phyloP scores from a whole-genome alignment of 768 basidiomycete species.

The Stropharia rugosoannulata region DNA sequence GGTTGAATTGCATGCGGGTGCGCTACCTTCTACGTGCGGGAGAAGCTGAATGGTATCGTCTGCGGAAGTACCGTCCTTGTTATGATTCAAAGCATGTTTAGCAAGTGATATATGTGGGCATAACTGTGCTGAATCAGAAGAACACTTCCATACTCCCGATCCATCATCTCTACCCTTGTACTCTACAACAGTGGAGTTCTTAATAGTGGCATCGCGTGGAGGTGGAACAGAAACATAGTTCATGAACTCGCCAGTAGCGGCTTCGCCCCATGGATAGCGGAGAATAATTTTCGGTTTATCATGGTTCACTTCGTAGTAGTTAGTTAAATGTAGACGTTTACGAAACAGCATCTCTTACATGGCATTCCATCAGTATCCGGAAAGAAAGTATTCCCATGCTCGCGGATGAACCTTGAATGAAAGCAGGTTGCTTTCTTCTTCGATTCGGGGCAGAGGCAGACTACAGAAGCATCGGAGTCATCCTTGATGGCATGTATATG shows the following conservation, averaged over 20 bases:
- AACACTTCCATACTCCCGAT: slow-evolving; percentile 11
- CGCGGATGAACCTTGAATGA: neutral
- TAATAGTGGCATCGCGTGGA: neutral
- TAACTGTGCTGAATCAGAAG: neutral
- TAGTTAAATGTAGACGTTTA: neutral
- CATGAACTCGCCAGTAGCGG: neutral
- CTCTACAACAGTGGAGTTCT: slow-evolving; percentile 10
- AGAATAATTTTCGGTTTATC: no score
- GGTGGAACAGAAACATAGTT: slow-evolving; percentile 11
- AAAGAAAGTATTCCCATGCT: neutral
- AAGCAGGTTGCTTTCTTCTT: neutral
- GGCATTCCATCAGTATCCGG: neutral
- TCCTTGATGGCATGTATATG: no score
- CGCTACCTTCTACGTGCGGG: no score
- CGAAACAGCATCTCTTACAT: neutral
- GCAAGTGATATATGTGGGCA: slow-evolving; percentile 6
- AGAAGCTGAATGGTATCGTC: no score
- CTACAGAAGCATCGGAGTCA: no score
- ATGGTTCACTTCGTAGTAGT: neutral
- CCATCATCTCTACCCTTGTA: slow-evolving; percentile 7
- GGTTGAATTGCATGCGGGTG: no score
- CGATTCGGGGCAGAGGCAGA: neutral
- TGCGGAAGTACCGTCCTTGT: no score
- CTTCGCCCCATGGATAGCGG: no score
- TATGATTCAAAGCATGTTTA: slow-evolving; percentile 1